Conservation (phyloP, 2,329 filamentous ascomycete genomes). For the Talaromyces sp. region DNA sequence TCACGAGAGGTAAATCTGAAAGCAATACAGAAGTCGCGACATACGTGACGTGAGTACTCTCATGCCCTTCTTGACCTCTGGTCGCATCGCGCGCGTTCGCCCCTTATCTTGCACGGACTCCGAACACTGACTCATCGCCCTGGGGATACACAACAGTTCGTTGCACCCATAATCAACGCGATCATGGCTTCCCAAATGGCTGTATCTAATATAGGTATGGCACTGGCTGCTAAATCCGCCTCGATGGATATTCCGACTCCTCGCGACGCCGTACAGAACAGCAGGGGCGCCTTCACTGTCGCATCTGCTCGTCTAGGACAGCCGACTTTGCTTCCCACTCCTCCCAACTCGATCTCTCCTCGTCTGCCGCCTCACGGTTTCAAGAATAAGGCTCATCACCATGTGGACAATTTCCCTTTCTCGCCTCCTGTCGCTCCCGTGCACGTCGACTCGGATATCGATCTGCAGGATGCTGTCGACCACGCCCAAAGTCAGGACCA, state of each 20-base stretch:
- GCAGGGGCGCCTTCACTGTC: slow-evolving; percentile 35
- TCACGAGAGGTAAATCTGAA: slow-evolving; percentile 8
- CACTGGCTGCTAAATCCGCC: slow-evolving; percentile 49
- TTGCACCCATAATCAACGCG: slow-evolving; percentile 16
- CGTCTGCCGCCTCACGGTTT: slow-evolving; percentile 76
- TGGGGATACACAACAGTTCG: slow-evolving; percentile 11
- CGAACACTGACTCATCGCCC: slow-evolving; percentile 18
- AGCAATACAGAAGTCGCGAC: slow-evolving; percentile 15
- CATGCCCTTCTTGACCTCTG: slow-evolving; percentile 1
- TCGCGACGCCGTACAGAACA: slow-evolving; percentile 32
- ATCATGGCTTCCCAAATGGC: slow-evolving; percentile 44
- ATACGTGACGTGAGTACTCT: slow-evolving; percentile 18
- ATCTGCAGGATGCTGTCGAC: slow-evolving; percentile 68
- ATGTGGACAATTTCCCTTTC: slow-evolving; percentile 31
- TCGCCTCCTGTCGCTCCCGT: slow-evolving; percentile 45
- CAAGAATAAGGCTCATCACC: slow-evolving; percentile 54
- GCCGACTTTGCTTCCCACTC: slow-evolving; percentile 66
- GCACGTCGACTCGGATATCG: slow-evolving; percentile 77
- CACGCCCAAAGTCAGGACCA: slow-evolving; percentile 44
- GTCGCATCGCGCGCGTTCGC: slow-evolving; percentile 7
- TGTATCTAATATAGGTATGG: slow-evolving; percentile 48
- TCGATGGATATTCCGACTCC: slow-evolving; percentile 49
- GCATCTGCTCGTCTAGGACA: slow-evolving; percentile 33
- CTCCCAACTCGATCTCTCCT: slow-evolving; percentile 92
- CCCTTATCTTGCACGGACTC: slow-evolving; percentile 16